Evolutionary conservation across 306 rosid species (phyloP), one percentile per base, ranked within the genome.

Genomic region (Ochetophila trinervis): DNA sequence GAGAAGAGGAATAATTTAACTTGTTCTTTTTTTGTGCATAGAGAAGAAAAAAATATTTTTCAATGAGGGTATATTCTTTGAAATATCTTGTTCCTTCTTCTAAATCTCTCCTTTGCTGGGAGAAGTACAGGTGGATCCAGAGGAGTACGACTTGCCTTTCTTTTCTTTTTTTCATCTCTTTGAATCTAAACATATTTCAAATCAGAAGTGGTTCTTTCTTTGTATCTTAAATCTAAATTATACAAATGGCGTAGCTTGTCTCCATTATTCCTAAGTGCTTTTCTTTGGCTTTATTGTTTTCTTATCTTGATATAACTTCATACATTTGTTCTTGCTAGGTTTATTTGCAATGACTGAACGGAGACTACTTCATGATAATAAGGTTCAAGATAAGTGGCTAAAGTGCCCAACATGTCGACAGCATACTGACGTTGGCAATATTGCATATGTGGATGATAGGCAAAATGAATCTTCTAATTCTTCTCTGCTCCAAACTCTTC

Each of bases 321-420:
- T 49, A 45, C 32, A 27, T 65, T 48, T 62, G 50, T 51, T 70
- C 67, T 49, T 68, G 53, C 24, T 78, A 93, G 98, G 98, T 84
- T 86, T 93, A 74, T 85, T 89, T 83, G 89, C 94, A 57, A 79
- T 93, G 86, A 84, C 94, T 40, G 98, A 89, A 78, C 61, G 54
- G 68, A 81, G 74, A 65, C 74, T 78, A 52, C 74, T 65, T 21
- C 81, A 76, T 60, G 75, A 76, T 62, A 80, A 75, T 64, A 83
- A 80, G 83, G 59, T 66, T 76, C 89, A 60, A 60, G 68, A 68
- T 62, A 86, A 82, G 76, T 89, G 97, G 96, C 89, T 93, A 68
- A 87, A 83, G 85, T 89, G 98, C 79, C 97, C 98, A 45, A 93
- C 97, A 64, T 93, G 98, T 72, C 91, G 97, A 66, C 97, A 89